Evolutionary conservation across 2,329 filamentous ascomycete species (phyloP).

Genomic region (Aspergillus fumigatus): DNA sequence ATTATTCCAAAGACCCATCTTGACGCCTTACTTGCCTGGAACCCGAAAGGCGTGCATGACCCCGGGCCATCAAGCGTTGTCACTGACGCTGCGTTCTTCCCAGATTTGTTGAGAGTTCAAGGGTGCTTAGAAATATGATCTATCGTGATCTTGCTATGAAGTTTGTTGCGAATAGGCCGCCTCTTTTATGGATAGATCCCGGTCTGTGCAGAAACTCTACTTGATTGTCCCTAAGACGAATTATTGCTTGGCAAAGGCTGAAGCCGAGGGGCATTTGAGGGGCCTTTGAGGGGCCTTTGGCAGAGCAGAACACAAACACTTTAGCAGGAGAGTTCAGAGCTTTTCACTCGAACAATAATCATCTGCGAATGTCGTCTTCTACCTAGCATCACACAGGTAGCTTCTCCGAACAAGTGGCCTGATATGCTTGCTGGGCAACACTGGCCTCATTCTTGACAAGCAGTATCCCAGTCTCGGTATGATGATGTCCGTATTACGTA

Average conservation of each 20-base stretch:
- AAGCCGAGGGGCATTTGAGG: background rate
- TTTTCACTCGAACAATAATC: background rate
- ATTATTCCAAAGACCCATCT: background rate
- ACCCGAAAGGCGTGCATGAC: background rate
- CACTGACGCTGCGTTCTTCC: slow-evolving; percentile 6
- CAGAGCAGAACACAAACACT: background rate
- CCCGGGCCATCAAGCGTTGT: slow-evolving; percentile 7
- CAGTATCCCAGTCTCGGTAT: slow-evolving; percentile 1
- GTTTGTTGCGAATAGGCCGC: background rate
- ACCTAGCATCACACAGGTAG: background rate
- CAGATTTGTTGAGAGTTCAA: slow-evolving; percentile 12
- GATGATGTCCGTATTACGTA: slow-evolving; percentile 3
- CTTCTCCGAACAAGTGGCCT: background rate
- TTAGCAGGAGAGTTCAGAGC: background rate
- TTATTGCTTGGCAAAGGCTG: too few relatives aligned
- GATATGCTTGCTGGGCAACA: background rate
- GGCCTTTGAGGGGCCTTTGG: background rate
- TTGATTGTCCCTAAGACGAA: background rate
- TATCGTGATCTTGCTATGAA: slow-evolving; percentile 8
- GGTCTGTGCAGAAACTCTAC: slow-evolving; percentile 1
- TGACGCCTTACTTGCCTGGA: background rate
- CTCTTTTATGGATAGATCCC: background rate
- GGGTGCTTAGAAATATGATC: slow-evolving; percentile 9
- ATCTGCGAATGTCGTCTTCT: background rate
- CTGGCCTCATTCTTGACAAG: background rate